Evolutionary conservation across 345 rosid genomes (phyloP).

Genomic region (Citrus mangshanensis): DNA sequence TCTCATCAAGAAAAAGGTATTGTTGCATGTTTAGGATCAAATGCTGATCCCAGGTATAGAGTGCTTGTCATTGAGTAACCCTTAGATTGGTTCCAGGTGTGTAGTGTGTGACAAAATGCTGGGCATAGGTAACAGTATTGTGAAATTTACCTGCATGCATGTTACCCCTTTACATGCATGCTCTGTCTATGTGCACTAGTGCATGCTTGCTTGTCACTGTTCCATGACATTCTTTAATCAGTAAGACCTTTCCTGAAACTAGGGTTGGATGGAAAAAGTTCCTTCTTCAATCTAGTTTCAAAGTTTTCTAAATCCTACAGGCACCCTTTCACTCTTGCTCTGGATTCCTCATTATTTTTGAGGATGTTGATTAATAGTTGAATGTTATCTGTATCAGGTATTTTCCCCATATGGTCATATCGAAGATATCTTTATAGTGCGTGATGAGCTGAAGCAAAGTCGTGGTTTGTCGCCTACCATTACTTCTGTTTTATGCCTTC

Average conservation of each 20-base stretch:
- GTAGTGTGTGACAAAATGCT: neutral
- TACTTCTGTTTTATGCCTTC: neutral
- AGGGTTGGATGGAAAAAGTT: neutral
- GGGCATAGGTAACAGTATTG: neutral
- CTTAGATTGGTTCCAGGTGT: neutral
- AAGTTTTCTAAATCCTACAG: neutral
- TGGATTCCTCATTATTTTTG: neutral
- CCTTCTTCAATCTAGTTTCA: neutral
- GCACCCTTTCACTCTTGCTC: neutral
- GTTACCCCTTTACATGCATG: neutral
- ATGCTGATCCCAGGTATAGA: neutral
- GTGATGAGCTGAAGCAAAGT: slow-evolving; percentile 61
- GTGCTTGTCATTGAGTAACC: neutral
- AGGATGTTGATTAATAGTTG: slow-evolving; percentile 7
- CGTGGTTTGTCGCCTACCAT: slow-evolving; percentile 52
- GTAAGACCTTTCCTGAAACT: neutral
- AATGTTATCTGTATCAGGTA: slow-evolving; percentile 43
- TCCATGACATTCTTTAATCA: neutral
- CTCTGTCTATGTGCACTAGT: neutral
- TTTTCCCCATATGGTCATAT: slow-evolving; percentile 67
- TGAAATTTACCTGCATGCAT: neutral
- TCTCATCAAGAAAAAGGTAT: neutral
- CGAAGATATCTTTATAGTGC: slow-evolving; percentile 68
- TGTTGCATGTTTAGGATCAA: neutral
- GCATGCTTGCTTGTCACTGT: neutral